A percentile compares a stretch with the other conserved stretches of the same genome.
Evolutionary conservation across 345 rosid genomes (phyloP).

Genomic region (Melaleuca alternifolia): DNA sequence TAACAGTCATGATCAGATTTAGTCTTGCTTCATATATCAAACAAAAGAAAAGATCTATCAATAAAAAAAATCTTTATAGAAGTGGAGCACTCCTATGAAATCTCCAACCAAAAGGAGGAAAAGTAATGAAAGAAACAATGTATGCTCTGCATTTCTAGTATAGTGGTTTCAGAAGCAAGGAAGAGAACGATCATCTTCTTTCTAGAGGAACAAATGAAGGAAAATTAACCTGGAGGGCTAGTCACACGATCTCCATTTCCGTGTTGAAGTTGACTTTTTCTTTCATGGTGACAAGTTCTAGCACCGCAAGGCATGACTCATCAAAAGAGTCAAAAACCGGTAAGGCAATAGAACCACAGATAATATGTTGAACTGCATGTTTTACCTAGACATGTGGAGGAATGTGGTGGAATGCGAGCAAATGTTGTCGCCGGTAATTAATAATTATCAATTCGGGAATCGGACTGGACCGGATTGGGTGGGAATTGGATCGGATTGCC

Average conservation of each 20-base stretch:
- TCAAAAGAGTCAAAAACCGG: conserved; percentile 78
- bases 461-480: too few species aligned
- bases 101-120: background rate
- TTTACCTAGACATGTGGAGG: too few species aligned
- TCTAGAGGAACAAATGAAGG: background rate
- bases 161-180: background rate
- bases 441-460: too few species aligned
- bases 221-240: conserved; percentile 60
- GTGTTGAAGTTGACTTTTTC: conserved; percentile 72
- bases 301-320: conserved; percentile 78
- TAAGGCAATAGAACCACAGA: conserved; percentile 70
- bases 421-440: too few species aligned
- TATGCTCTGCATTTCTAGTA: background rate
- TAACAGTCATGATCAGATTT: too few species aligned
- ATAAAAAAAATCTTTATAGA: background rate
- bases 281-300: conserved; percentile 76
- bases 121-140: background rate
- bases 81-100: background rate
- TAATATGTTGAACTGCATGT: conserved; percentile 52
- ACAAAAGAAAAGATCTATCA: background rate
- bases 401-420: too few species aligned
- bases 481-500: too few species aligned
- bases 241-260: conserved; percentile 66
- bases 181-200: background rate
- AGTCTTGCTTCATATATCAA: too few species aligned